phyloP scores from a whole-genome alignment of 1,139 yeast genomes.

The Trichomonascaceae sp. region DNA sequence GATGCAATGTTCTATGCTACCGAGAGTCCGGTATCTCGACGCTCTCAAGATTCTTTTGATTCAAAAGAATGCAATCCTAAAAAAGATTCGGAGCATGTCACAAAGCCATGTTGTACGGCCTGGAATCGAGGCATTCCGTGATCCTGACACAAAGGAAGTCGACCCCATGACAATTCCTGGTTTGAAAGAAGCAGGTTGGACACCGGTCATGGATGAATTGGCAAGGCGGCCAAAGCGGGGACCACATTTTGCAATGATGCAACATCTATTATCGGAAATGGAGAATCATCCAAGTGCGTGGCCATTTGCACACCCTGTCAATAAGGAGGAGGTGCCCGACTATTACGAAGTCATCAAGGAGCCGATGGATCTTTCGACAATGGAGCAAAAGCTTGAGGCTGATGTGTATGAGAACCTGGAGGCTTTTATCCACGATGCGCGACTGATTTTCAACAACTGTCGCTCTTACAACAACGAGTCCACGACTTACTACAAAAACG shows the following conservation, averaged over 20 bases:
- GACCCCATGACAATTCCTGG: conserved; percentile 82
- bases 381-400: conserved; percentile 87
- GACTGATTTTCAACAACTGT: conserved; percentile 80
- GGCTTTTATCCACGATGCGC: conserved; percentile 80
- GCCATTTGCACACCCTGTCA: conserved; percentile 94
- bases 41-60: conserved; percentile 71
- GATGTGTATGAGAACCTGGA: conserved; percentile 87
- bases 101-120: conserved; percentile 69
- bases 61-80: conserved; percentile 84
- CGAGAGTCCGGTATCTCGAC: conserved; percentile 76
- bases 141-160: conserved; percentile 19
- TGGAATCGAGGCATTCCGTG: conserved; percentile 61
- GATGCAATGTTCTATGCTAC: conserved; percentile 95
- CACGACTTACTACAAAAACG: conserved; percentile 36
- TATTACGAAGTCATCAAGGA: conserved; percentile 93
- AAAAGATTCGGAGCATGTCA: conserved; percentile 69
- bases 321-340: conserved; percentile 88
- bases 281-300: conserved; percentile 97
- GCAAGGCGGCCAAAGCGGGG: conserved; percentile 93
- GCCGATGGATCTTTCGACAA: conserved; percentile 96
- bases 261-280: conserved; percentile 70
- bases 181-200: conserved; percentile 89
- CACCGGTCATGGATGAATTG: conserved; percentile 92
- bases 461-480: conserved; percentile 21
- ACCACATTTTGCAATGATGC: conserved; percentile 91